Conservation (phyloP, 202 grass and related monocot genomes). For the Panicum virgatum region DNA sequence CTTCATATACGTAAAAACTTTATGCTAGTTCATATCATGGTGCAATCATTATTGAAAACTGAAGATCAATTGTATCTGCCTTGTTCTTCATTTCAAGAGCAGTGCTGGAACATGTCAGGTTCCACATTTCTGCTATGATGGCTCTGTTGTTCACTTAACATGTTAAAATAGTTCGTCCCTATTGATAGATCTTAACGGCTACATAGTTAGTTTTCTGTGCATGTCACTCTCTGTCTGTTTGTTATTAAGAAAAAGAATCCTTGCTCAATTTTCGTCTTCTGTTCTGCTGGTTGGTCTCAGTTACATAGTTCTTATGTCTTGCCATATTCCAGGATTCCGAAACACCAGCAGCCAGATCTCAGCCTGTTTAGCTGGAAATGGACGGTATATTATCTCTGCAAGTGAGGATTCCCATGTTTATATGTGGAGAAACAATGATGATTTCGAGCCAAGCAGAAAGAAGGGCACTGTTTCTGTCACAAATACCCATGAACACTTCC, state of each 20-base stretch:
- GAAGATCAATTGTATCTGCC: slow-evolving; percentile 32
- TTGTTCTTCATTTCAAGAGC: slow-evolving; percentile 26
- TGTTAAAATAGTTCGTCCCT: slow-evolving; percentile 33
- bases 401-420: slow-evolving; percentile 95
- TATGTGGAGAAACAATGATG: slow-evolving; percentile 75
- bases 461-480: slow-evolving; percentile 51
- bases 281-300: slow-evolving; percentile 21
- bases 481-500: slow-evolving; percentile 80
- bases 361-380: slow-evolving; percentile 66
- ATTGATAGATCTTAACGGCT: slow-evolving; percentile 12
- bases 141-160: slow-evolving; percentile 29
- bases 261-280: slow-evolving; percentile 6
- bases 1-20: slow-evolving; percentile 11
- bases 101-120: slow-evolving; percentile 27
- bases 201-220: slow-evolving; percentile 8
- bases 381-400: slow-evolving; percentile 78
- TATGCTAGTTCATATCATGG: slow-evolving; percentile 11
- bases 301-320: background rate
- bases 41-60: slow-evolving; percentile 22
- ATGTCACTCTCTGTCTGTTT: slow-evolving; percentile 20
- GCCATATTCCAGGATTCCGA: slow-evolving; percentile 76
- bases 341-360: slow-evolving; percentile 96
- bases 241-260: slow-evolving; percentile 17
- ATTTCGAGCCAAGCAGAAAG: slow-evolving; percentile 62
- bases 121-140: slow-evolving; percentile 27